Base-by-base conservation (phyloP, 345 rosid species). In the Linum usitatissimum region DNA sequence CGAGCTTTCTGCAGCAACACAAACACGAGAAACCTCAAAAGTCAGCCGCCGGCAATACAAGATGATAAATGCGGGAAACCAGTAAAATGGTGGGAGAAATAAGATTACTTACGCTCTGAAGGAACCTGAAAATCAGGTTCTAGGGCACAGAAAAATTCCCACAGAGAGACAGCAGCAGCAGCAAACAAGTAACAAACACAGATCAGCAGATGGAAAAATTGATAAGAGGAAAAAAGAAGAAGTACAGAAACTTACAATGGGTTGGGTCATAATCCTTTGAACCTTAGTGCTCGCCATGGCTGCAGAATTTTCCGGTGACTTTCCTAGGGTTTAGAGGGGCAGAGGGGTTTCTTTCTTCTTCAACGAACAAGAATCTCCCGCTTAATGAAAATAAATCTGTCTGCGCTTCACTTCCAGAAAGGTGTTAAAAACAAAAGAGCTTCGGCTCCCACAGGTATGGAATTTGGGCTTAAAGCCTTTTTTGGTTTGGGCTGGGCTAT, bases 41-140 rank as follows among this genome's bases (percentile, higher is more conserved):
- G 68, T 17, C 71, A 57, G 34, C n/a, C 60, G 23, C 9, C 3
- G 2, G 31, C 36, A 62, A 45, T 5, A 18, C 13, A 19, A 30
- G 3, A 7, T 42, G 15, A 2, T 55, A 51, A 17, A 6, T 61
- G 15, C 13, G 14, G 31, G 30, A 53, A 64, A 66, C 38, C 59
- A 55, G 54, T 18, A 48, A 36, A 38, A 18, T 28, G 2, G 13
- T 21, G 36, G 49, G 66, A 58, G 20, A 1, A 45, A 20, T 0
- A 3, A 63, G 18, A 14, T 45, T 18, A 76, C 91, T 81, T 78
- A 93, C 97, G 30, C 96, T 90, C 71, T 90, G 97, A 13, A 90
- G 97, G 73, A 87, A 87, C 85, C 97, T 86, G 79, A 93, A 93
- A 69, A 90, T 90, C 81, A 87, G 76, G 79, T 93, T 93, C 96